Percentiles rank a stretch among this genome's conserved stretches.
Evolutionary conservation across 495 filamentous ascomycete species (phyloP).

Genomic region (Penicillium odoratum): DNA sequence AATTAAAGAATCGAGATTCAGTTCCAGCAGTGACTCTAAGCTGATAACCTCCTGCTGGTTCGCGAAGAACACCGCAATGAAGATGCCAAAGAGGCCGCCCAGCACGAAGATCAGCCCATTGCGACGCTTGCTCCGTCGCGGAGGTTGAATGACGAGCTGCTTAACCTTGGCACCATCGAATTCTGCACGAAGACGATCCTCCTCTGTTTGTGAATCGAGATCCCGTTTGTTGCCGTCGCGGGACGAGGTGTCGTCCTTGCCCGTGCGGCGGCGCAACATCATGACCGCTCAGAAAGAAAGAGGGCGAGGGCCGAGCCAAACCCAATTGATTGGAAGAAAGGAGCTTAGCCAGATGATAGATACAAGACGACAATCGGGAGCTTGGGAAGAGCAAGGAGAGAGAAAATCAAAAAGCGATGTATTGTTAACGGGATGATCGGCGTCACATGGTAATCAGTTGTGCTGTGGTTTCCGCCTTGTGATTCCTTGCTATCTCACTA

Average conservation of each 20-base stretch:
- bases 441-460: constrained; percentile 39
- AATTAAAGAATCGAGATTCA: constrained; percentile 79
- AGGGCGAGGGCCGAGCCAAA: not conserved
- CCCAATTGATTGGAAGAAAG: constrained; percentile 8
- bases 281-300: constrained; percentile 19
- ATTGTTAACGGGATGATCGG: constrained; percentile 21
- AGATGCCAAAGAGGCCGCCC: constrained; percentile 80
- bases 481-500: constrained; percentile 3
- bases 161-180: constrained; percentile 31
- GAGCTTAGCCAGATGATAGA: not conserved
- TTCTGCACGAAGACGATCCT: constrained; percentile 28
- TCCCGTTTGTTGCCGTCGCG: constrained; percentile 12
- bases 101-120: constrained; percentile 78
- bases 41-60: constrained; percentile 81
- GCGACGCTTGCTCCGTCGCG: constrained; percentile 59
- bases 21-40: constrained; percentile 72
- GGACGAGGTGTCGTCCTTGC: constrained; percentile 33
- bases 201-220: constrained; percentile 18
- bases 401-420: constrained; percentile 11
- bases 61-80: constrained; percentile 81
- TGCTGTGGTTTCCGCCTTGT: constrained; percentile 12
- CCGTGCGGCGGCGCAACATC: constrained; percentile 46
- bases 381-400: not conserved
- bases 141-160: constrained; percentile 48
- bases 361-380: constrained; percentile 1